Base-by-base conservation (phyloP, 768 basidiomycete species). In the Pilatotrama ljubarskyi region DNA sequence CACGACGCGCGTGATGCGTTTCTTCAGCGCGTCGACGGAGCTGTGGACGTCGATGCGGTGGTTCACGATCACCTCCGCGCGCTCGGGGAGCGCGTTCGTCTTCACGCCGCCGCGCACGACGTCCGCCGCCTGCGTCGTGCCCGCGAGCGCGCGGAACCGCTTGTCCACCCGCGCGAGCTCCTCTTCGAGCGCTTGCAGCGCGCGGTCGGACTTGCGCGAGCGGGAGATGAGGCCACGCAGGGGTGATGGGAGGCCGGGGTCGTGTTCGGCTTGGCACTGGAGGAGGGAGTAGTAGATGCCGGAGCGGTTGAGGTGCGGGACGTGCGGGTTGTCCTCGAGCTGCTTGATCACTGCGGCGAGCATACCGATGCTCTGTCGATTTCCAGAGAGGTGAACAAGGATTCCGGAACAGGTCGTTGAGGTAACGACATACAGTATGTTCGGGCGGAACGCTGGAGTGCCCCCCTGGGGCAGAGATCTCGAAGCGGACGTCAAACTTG, bases 391-490 rank as follows among this genome's bases (percentile, higher is more conserved):
- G 9, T 24, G 24, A 36, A 25, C 14, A 8, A n/a, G 37, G 32
- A 24, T 8, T 15, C 7, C 24, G 18, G 24, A 14, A 18, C 11
- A 44, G 15, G 25, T 2, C 6, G 15, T 29, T 37, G 20, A n/a
- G 8, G 29, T 2, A 2, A 43, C 18, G 2, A 63, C 78, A 64
- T 68, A 84, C 89, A 2, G 93, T 96, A 64, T 97, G 93, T 2
- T 74, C 66, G 15, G 90, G 91, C 15, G 95, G 95, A 14, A 93
- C 75, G 66, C 88, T 90, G 0, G 93, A 94, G 72, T 95, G 95
- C 0, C 94, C 94, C 5, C 94, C 93, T 0, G 85, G 78, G 0
- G 87, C 77, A 14, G 80, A 74, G 8, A 95, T 84, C 56, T 85
- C 80, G n/a, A 93, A 76, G 37, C 72, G 75, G 17, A 86, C 80